These are phyloP conservation scores for Sedum album DNA, from an alignment of 164 flowering plant species.

Conservation along the genomic window DNA sequence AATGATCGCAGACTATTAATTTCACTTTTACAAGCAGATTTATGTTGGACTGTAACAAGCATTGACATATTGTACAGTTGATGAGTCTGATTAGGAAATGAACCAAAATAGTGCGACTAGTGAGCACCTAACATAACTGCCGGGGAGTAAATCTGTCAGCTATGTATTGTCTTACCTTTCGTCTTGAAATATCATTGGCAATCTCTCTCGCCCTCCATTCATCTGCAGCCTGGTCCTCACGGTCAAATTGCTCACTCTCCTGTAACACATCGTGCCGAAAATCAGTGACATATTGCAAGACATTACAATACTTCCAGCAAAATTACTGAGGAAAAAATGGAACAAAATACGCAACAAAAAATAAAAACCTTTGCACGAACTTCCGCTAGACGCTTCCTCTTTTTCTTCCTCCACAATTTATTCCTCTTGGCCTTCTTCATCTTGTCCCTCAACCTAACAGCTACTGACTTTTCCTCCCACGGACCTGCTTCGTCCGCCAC, in stretches of 20 bases:
- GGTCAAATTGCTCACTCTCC: conserved; percentile 67
- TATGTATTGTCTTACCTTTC: conserved; percentile 41
- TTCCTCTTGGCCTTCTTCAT: conserved; percentile 57
- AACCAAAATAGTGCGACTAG: background rate
- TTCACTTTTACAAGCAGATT: background rate
- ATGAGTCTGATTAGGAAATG: background rate
- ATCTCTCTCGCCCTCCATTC: conserved; percentile 96
- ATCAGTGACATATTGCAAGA: conserved; percentile 4
- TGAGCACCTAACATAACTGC: background rate
- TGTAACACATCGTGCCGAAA: conserved; percentile 17
- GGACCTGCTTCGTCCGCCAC: conserved; percentile 40
- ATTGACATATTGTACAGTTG: background rate
- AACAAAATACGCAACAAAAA: background rate
- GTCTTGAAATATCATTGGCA: conserved; percentile 82
- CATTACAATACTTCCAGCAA: background rate
- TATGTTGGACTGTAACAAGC: background rate
- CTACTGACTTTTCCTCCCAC: conserved; percentile 88
- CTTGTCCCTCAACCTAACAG: conserved; percentile 44
- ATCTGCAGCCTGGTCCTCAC: conserved; percentile 78
- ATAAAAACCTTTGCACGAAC: conserved; percentile 45
- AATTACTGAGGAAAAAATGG: background rate
- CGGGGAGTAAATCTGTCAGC: background rate
- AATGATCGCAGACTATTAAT: background rate
- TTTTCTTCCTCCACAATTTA: conserved; percentile 76
- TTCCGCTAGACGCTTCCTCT: conserved; percentile 63